A percentile compares a stretch with the other conserved stretches of the same genome.
phyloP scores from a whole-genome alignment of 176 grass and related monocot genomes.

The Themeda triandra region DNA sequence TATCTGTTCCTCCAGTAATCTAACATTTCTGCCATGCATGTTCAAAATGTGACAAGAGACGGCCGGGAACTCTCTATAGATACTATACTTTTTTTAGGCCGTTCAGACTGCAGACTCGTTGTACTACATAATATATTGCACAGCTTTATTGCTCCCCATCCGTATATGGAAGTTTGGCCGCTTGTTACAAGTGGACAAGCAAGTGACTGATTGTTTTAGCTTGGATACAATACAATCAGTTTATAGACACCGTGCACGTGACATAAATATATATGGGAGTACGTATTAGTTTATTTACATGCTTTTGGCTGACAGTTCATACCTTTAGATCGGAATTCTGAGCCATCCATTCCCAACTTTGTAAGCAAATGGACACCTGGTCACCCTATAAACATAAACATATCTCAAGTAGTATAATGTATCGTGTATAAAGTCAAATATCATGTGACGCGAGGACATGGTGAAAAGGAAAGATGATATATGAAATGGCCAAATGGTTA shows the following conservation, averaged over 20 bases:
- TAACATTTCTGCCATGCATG: background rate
- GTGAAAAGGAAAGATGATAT: background rate
- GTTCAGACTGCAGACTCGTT: background rate
- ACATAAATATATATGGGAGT: too few species aligned
- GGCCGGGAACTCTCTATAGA: too few species aligned
- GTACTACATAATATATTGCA: too few species aligned
- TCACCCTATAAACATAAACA: background rate
- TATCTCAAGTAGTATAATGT: background rate
- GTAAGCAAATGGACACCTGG: background rate
- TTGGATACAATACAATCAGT: too few species aligned
- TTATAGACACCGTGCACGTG: too few species aligned
- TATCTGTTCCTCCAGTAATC: background rate
- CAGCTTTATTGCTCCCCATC: too few species aligned
- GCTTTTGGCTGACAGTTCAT: background rate
- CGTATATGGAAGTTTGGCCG: too few species aligned
- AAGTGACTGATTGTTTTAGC: too few species aligned
- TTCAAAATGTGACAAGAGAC: background rate
- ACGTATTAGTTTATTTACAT: background rate
- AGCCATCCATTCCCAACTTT: background rate
- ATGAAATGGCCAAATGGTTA: background rate
- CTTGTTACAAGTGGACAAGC: too few species aligned
- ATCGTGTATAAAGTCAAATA: background rate
- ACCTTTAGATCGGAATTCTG: background rate
- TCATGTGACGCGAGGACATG: background rate
- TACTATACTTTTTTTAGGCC: background rate